Evolutionary conservation across 164 flowering plant genomes (phyloP).

Genomic region (Sedum album): DNA sequence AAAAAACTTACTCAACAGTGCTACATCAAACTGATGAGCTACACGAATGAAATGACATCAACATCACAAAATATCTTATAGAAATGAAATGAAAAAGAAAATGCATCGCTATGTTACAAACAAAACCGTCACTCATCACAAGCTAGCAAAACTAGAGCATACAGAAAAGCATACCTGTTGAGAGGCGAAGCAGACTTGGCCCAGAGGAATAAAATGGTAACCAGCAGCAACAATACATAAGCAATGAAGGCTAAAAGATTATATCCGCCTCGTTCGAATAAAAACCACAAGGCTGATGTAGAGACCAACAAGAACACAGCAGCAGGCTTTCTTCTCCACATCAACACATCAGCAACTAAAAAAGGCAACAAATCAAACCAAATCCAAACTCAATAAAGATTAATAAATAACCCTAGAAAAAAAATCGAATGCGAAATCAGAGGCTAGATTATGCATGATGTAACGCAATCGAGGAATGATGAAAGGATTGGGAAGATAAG

Average conservation of each 20-base stretch:
- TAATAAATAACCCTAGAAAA: neutral
- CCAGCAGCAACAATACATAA: constrained; percentile 57
- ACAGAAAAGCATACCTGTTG: constrained; percentile 38
- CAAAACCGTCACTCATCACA: no score
- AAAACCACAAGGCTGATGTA: constrained; percentile 47
- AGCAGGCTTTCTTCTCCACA: constrained; percentile 50
- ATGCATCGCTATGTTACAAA: no score
- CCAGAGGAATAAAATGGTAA: constrained; percentile 68
- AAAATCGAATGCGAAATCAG: neutral
- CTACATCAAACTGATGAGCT: no score
- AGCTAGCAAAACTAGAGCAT: no score
- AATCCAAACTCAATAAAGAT: neutral
- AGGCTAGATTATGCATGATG: neutral
- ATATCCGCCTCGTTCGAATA: constrained; percentile 64
- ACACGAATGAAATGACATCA: no score
- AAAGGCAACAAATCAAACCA: neutral
- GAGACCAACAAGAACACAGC: constrained; percentile 30
- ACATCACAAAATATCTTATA: no score
- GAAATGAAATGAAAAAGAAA: no score
- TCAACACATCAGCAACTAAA: constrained; percentile 71
- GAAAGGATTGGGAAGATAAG: constrained; percentile 13
- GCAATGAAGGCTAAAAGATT: constrained; percentile 44
- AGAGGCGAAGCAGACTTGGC: constrained; percentile 77
- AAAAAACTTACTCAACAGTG: no score
- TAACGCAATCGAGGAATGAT: no score